Base-by-base conservation (phyloP, 768 basidiomycete genomes). In the Podaxis sp. region DNA sequence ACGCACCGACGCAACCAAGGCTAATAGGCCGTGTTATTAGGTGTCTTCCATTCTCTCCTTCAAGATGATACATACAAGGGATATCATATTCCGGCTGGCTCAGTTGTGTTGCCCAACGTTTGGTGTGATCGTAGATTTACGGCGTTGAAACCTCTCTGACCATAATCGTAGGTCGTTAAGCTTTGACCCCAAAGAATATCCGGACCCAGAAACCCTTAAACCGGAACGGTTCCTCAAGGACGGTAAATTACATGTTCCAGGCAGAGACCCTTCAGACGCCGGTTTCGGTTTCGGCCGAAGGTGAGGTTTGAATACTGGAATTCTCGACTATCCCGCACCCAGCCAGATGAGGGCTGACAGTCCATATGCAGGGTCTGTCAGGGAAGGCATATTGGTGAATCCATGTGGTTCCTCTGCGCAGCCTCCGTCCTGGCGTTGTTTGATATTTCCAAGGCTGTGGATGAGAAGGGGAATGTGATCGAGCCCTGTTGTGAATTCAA, bases 211-310 rank as follows among this genome's bases (percentile, higher is more conserved):
- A 5, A 63, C 54, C 36, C 84, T 85, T 69, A 68, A 66, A 25
- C 85, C 85, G 2, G 79, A 84, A 47, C 77, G 85, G 48, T 82
- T 79, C 67, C 62, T 78, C 50, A 72, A 77, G 16, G 71, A 76
- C 52, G 66, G 70, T 14, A 63, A 69, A 38, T 70, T 77, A 28
- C 72, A 76, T 61, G 64, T 65, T 80, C 47, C 46, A 11, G 68
- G 66, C 16, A 63, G 74, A 18, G 78, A 84, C 67, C 82, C 83
- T 36, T 71, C 76, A 38, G 76, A 78, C 40, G 66, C 80, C 37
- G 74, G 80, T 14, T 86, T 85, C 64, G 84, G 84, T 5, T 86
- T 86, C 69, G 84, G 84, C 36, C 73, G 84, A 55, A 73, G 82
- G 81, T 81, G 57, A 72, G 72, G 2, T 28, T 32, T 57, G 37